Percentiles rank a stretch among this genome's conserved stretches.
Conservation (phyloP, 306 rosid genomes). For the Comarum palustre region DNA sequence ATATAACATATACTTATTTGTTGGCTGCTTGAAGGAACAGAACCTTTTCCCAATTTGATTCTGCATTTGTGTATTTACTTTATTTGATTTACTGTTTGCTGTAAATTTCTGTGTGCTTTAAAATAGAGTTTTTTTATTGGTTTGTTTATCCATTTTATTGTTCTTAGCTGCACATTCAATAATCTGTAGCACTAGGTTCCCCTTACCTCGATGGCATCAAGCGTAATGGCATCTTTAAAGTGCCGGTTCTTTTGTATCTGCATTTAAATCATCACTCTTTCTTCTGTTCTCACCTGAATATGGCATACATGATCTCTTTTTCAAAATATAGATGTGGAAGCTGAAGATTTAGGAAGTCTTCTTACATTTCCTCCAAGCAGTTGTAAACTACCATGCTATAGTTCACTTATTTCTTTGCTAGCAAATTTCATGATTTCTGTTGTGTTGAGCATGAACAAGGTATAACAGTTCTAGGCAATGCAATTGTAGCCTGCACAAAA, state of each 20-base stretch:
- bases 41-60: neutral
- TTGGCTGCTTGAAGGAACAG: neutral
- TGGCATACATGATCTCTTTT: neutral
- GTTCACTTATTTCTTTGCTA: neutral
- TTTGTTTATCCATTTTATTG: too few relatives aligned
- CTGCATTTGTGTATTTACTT: neutral
- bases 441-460: slow-evolving; percentile 76
- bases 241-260: neutral
- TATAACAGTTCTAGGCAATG: slow-evolving; percentile 64
- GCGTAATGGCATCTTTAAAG: neutral
- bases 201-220: neutral
- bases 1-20: neutral
- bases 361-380: neutral
- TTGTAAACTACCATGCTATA: slow-evolving; percentile 8
- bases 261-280: neutral
- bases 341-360: neutral
- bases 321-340: neutral
- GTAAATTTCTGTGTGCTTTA: neutral
- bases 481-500: slow-evolving; percentile 66
- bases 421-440: neutral
- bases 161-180: neutral
- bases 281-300: neutral
- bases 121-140: neutral
- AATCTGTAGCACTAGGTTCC: too few relatives aligned
- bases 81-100: neutral